phyloP scores from a whole-genome alignment of 2,329 filamentous ascomycete species.

The Macroventuria anomochaeta region DNA sequence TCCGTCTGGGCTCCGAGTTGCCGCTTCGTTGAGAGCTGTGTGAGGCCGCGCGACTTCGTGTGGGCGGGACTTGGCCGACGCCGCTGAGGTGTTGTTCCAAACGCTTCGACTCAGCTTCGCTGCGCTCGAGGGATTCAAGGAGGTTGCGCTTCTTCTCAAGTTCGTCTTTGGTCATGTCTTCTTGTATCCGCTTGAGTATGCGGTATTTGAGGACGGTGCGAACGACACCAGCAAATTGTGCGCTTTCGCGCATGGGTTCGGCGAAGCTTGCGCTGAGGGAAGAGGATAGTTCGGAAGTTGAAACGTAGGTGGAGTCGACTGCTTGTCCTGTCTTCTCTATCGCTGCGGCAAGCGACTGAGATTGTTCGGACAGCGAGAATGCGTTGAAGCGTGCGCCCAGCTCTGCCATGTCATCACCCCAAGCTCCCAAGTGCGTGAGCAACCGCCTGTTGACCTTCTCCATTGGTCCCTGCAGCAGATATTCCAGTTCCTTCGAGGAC shows the following conservation, averaged over 20 bases:
- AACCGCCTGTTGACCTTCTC: conserved; percentile 95
- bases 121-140: conserved; percentile 88
- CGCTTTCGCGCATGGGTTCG: conserved; percentile 96
- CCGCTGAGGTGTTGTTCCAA: conserved; percentile 91
- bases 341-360: conserved; percentile 83
- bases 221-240: conserved; percentile 95
- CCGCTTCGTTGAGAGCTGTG: conserved; percentile 57
- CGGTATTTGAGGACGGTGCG: conserved; percentile 86
- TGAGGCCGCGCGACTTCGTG: conserved; percentile 73
- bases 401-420: conserved; percentile 89
- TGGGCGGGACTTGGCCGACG: conserved; percentile 65
- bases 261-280: conserved; percentile 93
- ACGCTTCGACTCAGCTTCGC: conserved; percentile 88
- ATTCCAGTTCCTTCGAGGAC: conserved; percentile 89
- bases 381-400: conserved; percentile 95
- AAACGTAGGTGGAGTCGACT: conserved; percentile 93
- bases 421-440: conserved; percentile 79
- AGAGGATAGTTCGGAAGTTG: conserved; percentile 87
- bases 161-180: conserved; percentile 96
- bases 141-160: conserved; percentile 83
- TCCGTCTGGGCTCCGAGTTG: conserved; percentile 40
- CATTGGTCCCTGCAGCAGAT: conserved; percentile 87
- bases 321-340: conserved; percentile 96
- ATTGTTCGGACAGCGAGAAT: conserved; percentile 93
- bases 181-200: conserved; percentile 91